A percentile compares a stretch with the other conserved stretches of the same genome.
phyloP scores from a whole-genome alignment of 257 asterid species.

The Lithospermum erythrorhizon region DNA sequence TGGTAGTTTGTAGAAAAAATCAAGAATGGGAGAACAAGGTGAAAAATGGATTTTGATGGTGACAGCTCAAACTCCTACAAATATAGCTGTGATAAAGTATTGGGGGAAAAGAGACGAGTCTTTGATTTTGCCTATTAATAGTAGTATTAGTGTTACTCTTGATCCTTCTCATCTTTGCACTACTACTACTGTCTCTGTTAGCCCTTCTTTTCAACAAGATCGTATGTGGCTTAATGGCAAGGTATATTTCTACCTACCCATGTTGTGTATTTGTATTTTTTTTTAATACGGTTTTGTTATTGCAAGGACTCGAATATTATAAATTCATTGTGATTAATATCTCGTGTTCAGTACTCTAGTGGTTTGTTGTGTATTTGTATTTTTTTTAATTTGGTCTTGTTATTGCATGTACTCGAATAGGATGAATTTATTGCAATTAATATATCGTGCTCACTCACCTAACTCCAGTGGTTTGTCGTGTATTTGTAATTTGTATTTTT shows the following conservation, averaged over 20 bases:
- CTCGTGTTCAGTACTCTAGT: no score
- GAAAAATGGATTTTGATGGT: conserved; percentile 52
- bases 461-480: no score
- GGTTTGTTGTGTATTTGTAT: no score
- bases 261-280: no score
- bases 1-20: conserved; percentile 12
- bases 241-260: conserved; percentile 23
- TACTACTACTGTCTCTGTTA: conserved; percentile 95
- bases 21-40: conserved; percentile 13
- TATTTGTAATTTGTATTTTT: no score
- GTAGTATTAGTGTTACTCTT: conserved; percentile 92
- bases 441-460: no score
- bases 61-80: conserved; percentile 94
- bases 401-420: no score
- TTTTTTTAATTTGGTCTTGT: no score
- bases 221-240: conserved; percentile 96
- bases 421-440: no score
- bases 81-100: conserved; percentile 90
- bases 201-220: conserved; percentile 58
- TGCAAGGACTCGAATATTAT: no score
- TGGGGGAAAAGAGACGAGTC: conserved; percentile 94
- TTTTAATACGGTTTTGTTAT: no score
- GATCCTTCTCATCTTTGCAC: conserved; percentile 97
- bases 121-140: conserved; percentile 75
- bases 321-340: no score